Conservation (phyloP, 495 filamentous ascomycete genomes). For the Xylaria castorea region DNA sequence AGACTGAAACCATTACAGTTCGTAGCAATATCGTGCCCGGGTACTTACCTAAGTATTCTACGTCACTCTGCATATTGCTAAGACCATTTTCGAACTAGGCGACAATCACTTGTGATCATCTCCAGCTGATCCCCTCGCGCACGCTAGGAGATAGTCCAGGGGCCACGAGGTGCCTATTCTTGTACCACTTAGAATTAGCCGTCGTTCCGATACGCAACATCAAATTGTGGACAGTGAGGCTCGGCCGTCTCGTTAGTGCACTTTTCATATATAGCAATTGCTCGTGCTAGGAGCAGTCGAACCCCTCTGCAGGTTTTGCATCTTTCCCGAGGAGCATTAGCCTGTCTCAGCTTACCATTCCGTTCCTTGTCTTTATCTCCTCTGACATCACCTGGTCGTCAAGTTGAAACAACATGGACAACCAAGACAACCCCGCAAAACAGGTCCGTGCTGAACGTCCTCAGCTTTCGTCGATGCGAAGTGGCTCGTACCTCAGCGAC, state of each 20-base stretch:
- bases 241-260: neutral
- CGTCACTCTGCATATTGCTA: neutral
- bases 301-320: neutral
- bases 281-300: neutral
- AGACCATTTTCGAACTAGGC: neutral
- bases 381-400: neutral
- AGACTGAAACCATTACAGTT: too few species aligned
- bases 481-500: slow-evolving; percentile 72
- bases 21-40: too few species aligned
- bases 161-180: slow-evolving; percentile 4
- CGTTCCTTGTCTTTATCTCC: neutral
- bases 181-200: neutral
- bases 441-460: slow-evolving; percentile 45
- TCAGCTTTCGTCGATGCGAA: slow-evolving; percentile 61
- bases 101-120: neutral
- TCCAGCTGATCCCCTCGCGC: neutral
- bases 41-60: neutral
- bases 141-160: neutral
- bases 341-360: neutral
- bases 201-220: neutral
- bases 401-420: slow-evolving; percentile 42
- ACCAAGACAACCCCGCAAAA: slow-evolving; percentile 40
- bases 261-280: neutral
- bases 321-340: neutral
- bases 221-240: neutral